A percentile compares a stretch with the other conserved stretches of the same genome.
Evolutionary conservation across 2,329 filamentous ascomycete genomes (phyloP).

Genomic region (Massarina eburnea): DNA sequence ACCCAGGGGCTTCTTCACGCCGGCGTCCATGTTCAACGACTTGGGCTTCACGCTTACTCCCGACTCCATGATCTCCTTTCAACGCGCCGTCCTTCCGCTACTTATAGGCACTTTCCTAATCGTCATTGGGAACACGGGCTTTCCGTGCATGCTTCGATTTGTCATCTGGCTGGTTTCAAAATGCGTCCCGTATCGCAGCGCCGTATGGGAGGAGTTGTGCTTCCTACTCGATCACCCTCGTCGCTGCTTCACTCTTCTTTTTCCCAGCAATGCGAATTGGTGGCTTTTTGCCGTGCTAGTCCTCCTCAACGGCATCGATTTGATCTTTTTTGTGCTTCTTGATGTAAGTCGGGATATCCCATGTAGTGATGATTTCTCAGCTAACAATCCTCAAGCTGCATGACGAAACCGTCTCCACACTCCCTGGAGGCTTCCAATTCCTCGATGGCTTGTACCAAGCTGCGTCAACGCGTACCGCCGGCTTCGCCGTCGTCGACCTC

Average conservation of each 20-base stretch:
- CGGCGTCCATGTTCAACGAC: constrained; percentile 89
- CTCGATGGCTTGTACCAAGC: constrained; percentile 90
- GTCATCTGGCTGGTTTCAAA: constrained; percentile 82
- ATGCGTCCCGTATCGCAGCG: constrained; percentile 64
- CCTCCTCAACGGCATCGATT: constrained; percentile 77
- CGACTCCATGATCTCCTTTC: constrained; percentile 91
- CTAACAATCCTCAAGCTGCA: constrained; percentile 59
- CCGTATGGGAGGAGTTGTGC: constrained; percentile 83
- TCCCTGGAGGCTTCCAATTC: constrained; percentile 74
- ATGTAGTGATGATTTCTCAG: not conserved
- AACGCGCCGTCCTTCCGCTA: constrained; percentile 72
- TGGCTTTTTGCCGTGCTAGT: constrained; percentile 90
- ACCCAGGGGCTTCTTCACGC: constrained; percentile 73
- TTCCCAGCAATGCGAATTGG: constrained; percentile 89
- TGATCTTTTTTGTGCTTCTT: constrained; percentile 89
- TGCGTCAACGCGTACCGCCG: constrained; percentile 83
- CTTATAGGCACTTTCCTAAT: constrained; percentile 83
- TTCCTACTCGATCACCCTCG: constrained; percentile 94
- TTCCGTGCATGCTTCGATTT: constrained; percentile 91
- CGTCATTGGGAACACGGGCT: constrained; percentile 92
- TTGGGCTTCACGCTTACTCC: constrained; percentile 90
- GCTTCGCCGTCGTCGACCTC: constrained; percentile 81
- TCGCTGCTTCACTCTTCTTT: constrained; percentile 92
- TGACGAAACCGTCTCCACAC: constrained; percentile 64
- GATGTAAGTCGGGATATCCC: constrained; percentile 64